Evolutionary conservation across 495 filamentous ascomycete species (phyloP).

Genomic region (Penicillium macrosclerotiorum): DNA sequence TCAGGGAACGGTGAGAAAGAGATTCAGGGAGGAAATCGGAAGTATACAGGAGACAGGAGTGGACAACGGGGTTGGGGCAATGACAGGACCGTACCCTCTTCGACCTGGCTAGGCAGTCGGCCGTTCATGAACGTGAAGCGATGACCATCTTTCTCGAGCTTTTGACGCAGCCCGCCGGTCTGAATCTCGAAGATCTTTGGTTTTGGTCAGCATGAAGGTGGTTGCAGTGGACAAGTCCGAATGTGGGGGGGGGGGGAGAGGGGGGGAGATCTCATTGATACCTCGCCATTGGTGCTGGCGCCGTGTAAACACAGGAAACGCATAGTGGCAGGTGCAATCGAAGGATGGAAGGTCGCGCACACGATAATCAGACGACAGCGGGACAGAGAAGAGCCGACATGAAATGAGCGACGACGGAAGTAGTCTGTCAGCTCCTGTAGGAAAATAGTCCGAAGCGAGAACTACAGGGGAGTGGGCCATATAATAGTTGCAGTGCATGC

Average conservation of each 20-base stretch:
- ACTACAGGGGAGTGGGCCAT: neutral
- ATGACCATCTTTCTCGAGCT: slow-evolving; percentile 33
- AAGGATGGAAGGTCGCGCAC: no score
- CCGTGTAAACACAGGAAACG: slow-evolving; percentile 43
- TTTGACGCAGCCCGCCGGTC: slow-evolving; percentile 33
- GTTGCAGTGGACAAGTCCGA: neutral
- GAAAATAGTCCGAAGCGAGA: slow-evolving; percentile 1
- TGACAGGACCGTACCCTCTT: slow-evolving; percentile 38
- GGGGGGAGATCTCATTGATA: no score
- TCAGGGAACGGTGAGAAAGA: neutral
- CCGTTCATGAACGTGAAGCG: slow-evolving; percentile 37
- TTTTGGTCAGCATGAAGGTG: slow-evolving; percentile 4
- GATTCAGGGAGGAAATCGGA: neutral
- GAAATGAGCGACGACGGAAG: no score
- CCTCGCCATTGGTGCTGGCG: slow-evolving; percentile 35
- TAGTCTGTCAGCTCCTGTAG: slow-evolving; percentile 5
- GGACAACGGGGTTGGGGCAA: no score
- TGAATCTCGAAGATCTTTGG: slow-evolving; percentile 43
- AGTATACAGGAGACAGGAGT: neutral
- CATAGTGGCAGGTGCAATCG: slow-evolving; percentile 30
- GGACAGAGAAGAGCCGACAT: neutral
- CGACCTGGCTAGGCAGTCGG: slow-evolving; percentile 21
- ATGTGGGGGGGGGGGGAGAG: no score
- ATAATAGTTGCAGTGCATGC: neutral
- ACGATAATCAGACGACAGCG: neutral